Evolutionary conservation across 108 stramenopile genomes (phyloP).

Genomic region (Cyclotella baltica): DNA sequence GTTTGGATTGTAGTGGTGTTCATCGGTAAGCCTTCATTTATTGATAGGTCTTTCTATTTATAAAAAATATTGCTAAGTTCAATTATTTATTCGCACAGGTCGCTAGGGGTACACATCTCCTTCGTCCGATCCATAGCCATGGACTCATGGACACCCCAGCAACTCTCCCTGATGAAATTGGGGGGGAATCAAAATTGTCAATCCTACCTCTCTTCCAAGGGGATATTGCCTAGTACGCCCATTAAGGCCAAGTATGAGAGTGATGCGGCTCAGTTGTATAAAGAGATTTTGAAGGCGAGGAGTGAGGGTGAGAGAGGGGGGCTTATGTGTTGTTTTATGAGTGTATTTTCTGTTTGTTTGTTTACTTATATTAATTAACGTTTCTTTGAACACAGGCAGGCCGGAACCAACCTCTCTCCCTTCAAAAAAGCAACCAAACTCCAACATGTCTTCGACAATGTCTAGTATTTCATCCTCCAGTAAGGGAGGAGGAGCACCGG

Average conservation of each 20-base stretch:
- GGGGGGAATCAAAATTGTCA: constrained; percentile 88
- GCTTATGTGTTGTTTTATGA: not conserved
- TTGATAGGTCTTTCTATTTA: too few species aligned
- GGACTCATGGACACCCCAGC: constrained; percentile 94
- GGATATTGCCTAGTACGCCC: constrained; percentile 65
- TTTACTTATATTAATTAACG: not conserved
- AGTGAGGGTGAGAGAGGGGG: constrained; percentile 56
- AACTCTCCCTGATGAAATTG: constrained; percentile 81
- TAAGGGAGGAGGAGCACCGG: constrained; percentile 41
- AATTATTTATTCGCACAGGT: constrained; percentile 45
- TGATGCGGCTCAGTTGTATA: constrained; percentile 88
- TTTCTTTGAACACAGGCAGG: constrained; percentile 39
- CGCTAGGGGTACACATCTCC: constrained; percentile 96
- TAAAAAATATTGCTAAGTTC: too few species aligned
- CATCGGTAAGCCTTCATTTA: constrained; percentile 74
- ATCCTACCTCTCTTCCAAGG: constrained; percentile 66
- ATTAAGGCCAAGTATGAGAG: constrained; percentile 89
- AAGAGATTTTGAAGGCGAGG: constrained; percentile 82
- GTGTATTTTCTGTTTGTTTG: not conserved
- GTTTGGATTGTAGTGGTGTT: constrained; percentile 97
- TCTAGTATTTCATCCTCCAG: constrained; percentile 40
- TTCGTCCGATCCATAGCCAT: constrained; percentile 97
- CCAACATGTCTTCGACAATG: constrained; percentile 19
- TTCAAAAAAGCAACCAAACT: constrained; percentile 21
- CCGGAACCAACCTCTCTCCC: constrained; percentile 83